phyloP scores from a whole-genome alignment of 2,329 filamentous ascomycete species.

The Colletotrichum tropicicola region DNA sequence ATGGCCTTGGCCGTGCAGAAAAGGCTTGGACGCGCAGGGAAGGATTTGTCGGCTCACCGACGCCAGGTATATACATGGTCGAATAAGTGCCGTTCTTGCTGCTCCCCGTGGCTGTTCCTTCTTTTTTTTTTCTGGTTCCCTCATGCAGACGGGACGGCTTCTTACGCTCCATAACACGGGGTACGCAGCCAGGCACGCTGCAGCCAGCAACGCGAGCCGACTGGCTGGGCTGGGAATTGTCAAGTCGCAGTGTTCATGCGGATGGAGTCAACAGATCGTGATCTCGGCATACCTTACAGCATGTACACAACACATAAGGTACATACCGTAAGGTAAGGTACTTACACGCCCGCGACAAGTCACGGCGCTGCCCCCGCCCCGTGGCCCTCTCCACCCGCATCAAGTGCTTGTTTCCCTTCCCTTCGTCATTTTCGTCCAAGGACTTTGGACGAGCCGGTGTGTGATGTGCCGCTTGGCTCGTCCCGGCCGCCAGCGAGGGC shows the following conservation, averaged over 20 bases:
- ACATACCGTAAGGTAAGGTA: background rate
- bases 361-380: background rate
- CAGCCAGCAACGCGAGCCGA: conserved; percentile 19
- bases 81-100: no score
- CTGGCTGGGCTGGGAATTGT: conserved; percentile 1
- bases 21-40: background rate
- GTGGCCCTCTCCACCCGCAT: background rate
- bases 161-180: background rate
- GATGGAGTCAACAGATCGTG: conserved; percentile 15
- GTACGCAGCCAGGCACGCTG: conserved; percentile 18
- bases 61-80: conserved; percentile 6
- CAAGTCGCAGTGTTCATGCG: conserved; percentile 27
- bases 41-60: background rate
- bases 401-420: background rate
- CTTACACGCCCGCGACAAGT: no score
- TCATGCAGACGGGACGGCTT: conserved; percentile 2
- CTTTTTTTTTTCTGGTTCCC: background rate
- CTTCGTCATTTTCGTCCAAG: conserved; percentile 10
- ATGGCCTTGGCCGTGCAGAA: background rate
- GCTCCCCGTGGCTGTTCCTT: background rate
- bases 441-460: conserved; percentile 22
- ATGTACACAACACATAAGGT: background rate
- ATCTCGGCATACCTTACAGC: background rate
- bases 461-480: conserved; percentile 23
- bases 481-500: background rate